These are phyloP conservation scores for Wickerhamomyces tratensis DNA, from an alignment of 805 yeast genomes.

Conservation along the genomic window DNA sequence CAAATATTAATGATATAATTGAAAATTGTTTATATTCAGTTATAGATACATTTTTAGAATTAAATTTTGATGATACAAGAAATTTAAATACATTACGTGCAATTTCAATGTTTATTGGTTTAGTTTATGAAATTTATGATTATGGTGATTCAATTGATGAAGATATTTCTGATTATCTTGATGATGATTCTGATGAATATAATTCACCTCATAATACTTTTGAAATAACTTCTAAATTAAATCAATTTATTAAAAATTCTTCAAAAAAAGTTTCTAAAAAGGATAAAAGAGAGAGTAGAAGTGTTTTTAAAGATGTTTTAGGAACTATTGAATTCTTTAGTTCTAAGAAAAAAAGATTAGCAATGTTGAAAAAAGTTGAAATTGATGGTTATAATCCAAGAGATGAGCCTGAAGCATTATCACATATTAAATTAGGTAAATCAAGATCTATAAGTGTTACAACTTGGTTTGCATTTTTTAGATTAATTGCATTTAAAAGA, in stretches of 20 bases:
- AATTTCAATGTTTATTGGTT: conserved; percentile 16
- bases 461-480: conserved; percentile 20
- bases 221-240: conserved; percentile 30
- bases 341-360: conserved; percentile 23
- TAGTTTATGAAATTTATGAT: conserved; percentile 14
- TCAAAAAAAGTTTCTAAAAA: conserved; percentile 51
- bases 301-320: conserved; percentile 50
- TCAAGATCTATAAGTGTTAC: conserved; percentile 18
- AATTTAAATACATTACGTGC: conserved; percentile 13
- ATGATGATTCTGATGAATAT: conserved; percentile 32
- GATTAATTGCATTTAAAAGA: conserved; percentile 18
- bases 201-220: conserved; percentile 48
- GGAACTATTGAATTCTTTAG: conserved; percentile 34
- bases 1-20: conserved; percentile 10
- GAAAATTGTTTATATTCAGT: conserved; percentile 13
- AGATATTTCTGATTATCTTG: conserved; percentile 27
- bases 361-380: conserved; percentile 13
- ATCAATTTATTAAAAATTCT: conserved; percentile 38
- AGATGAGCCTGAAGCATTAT: conserved; percentile 9
- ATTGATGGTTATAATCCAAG: conserved; percentile 2
- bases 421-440: conserved; percentile 17
- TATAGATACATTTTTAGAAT: conserved; percentile 9
- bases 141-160: conserved; percentile 31
- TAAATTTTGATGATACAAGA: conserved; percentile 3
- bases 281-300: conserved; percentile 49